Percentiles rank a stretch among this genome's conserved stretches.
phyloP scores from a whole-genome alignment of 2,329 filamentous ascomycete genomes.

The Alternaria incomplexa region DNA sequence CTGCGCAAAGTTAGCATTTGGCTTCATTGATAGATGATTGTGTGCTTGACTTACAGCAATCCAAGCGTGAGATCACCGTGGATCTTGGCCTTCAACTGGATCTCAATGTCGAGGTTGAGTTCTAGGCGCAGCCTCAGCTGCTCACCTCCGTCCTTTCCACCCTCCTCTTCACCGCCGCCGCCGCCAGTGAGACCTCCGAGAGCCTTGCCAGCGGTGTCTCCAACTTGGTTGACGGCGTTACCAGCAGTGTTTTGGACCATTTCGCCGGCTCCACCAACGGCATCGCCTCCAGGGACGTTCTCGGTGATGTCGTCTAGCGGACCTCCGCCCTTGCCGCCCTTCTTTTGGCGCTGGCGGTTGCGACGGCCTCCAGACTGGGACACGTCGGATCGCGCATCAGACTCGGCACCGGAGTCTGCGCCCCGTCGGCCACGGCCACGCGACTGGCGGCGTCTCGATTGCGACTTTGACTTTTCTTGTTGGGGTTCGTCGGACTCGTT shows the following conservation, averaged over 20 bases:
- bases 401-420: conserved; percentile 60
- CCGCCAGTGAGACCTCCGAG: conserved; percentile 57
- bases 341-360: conserved; percentile 60
- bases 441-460: conserved; percentile 57
- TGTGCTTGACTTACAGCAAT: conserved; percentile 52
- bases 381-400: conserved; percentile 60
- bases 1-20: conserved; percentile 29
- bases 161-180: conserved; percentile 43
- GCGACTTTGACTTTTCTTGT: conserved; percentile 51
- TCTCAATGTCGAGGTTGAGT: conserved; percentile 67
- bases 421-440: conserved; percentile 57
- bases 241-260: conserved; percentile 64
- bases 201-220: conserved; percentile 51
- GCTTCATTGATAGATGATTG: neutral
- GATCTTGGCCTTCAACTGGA: conserved; percentile 69
- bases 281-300: conserved; percentile 58
- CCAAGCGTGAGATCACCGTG: conserved; percentile 68
- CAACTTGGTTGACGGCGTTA: conserved; percentile 57
- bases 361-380: conserved; percentile 61
- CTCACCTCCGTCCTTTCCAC: conserved; percentile 49
- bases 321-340: conserved; percentile 54
- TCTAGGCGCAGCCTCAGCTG: conserved; percentile 64
- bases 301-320: conserved; percentile 64
- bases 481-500: conserved; percentile 55
- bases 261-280: conserved; percentile 59